A percentile compares a stretch with the other conserved stretches of the same genome.
These are phyloP conservation scores for Ceratocystis cacaofunesta DNA, from an alignment of 2,329 filamentous ascomycete species.

Conservation along the genomic window DNA sequence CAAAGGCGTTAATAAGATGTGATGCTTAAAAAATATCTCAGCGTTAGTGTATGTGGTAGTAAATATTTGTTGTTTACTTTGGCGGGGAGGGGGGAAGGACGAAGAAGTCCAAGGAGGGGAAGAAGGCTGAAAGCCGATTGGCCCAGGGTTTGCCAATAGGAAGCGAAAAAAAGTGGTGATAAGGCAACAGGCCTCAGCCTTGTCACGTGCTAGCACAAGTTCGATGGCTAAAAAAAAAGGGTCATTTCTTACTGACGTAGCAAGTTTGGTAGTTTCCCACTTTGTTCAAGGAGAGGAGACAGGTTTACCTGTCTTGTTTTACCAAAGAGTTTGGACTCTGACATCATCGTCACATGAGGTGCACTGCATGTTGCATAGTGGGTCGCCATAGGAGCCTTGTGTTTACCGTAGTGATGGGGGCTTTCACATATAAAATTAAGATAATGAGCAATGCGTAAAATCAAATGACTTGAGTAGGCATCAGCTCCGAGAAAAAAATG, in stretches of 20 bases:
- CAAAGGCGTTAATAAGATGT: not conserved
- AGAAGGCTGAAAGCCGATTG: constrained; percentile 2
- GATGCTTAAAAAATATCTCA: not conserved
- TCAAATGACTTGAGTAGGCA: not conserved
- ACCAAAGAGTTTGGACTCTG: not conserved
- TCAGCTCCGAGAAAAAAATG: not conserved
- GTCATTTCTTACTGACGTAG: not conserved
- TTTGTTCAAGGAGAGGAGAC: not conserved
- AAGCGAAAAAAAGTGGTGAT: not conserved
- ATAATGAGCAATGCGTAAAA: not conserved
- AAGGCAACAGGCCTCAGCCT: not conserved
- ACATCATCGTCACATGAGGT: not conserved
- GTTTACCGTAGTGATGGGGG: no score
- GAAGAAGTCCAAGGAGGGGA: not conserved
- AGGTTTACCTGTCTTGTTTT: not conserved
- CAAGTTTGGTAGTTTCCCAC: not conserved
- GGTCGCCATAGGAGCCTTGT: no score
- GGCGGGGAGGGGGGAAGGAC: not conserved
- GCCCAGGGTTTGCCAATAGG: not conserved
- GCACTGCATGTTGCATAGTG: no score
- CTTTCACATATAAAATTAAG: not conserved
- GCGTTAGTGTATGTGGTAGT: not conserved
- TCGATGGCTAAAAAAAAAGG: not conserved
- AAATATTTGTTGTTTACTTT: not conserved
- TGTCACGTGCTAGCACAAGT: not conserved